A percentile compares a stretch with the other conserved stretches of the same genome.
Conservation (phyloP, 1,139 yeast genomes). For the Petasospora fabianii region DNA sequence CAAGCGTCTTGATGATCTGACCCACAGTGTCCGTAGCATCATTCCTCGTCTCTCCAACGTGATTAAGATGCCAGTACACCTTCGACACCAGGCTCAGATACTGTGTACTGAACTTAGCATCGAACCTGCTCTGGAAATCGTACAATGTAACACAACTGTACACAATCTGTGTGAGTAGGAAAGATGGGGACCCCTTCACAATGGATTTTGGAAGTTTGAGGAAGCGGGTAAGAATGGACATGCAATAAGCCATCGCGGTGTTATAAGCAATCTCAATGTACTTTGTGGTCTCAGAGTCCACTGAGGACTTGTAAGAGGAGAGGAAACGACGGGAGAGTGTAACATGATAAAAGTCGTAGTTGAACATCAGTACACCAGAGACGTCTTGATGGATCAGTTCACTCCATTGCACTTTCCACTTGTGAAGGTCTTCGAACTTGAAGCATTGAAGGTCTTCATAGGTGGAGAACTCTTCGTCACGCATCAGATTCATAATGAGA, state of each 20-base stretch:
- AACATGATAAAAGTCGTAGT: constrained; percentile 41
- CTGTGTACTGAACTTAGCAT: constrained; percentile 34
- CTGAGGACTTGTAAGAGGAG: constrained; percentile 15
- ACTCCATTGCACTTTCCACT: constrained; percentile 43
- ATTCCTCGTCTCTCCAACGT: constrained; percentile 48
- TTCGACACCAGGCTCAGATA: constrained; percentile 43
- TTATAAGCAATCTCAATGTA: constrained; percentile 31
- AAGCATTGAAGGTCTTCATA: constrained; percentile 15
- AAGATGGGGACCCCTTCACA: constrained; percentile 49
- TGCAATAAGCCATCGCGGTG: constrained; percentile 40
- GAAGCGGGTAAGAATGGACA: constrained; percentile 39
- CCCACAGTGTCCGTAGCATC: constrained; percentile 57
- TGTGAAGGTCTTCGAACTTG: constrained; percentile 32
- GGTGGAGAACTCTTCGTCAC: constrained; percentile 15
- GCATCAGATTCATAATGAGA: constrained; percentile 18
- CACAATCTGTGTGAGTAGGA: constrained; percentile 45
- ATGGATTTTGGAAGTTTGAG: constrained; percentile 40
- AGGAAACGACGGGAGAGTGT: constrained; percentile 39
- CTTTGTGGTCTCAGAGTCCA: constrained; percentile 13
- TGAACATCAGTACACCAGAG: constrained; percentile 41
- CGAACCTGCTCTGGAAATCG: constrained; percentile 39
- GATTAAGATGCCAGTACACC: constrained; percentile 52
- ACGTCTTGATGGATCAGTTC: constrained; percentile 41
- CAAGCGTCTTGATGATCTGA: constrained; percentile 44
- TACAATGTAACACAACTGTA: constrained; percentile 49